Conservation (phyloP, 306 rosid genomes). For the Begonia fuchsioides region DNA sequence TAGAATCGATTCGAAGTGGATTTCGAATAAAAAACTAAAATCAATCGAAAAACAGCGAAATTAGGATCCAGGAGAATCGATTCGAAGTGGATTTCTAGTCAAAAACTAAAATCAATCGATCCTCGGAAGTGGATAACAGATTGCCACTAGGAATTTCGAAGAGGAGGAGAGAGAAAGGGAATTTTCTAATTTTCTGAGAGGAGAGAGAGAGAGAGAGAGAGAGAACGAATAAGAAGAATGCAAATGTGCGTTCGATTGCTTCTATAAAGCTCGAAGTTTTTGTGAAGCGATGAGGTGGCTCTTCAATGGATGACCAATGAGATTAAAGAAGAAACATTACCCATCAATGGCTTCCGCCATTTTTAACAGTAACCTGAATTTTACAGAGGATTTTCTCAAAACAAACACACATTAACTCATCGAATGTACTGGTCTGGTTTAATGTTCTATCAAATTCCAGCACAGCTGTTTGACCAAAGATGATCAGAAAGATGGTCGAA, state of each 20-base stretch:
- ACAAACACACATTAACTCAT: no score
- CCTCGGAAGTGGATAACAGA: constrained; percentile 8
- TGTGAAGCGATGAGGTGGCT: constrained; percentile 40
- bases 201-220: constrained; percentile 2
- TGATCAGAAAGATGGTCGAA: no score
- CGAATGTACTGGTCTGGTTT: no score
- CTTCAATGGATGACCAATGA: constrained; percentile 16
- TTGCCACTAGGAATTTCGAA: constrained; percentile 5
- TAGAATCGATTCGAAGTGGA: constrained; percentile 18
- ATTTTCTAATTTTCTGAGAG: constrained; percentile 11
- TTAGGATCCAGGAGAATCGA: constrained; percentile 26
- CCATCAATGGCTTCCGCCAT: no score
- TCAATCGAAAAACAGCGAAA: constrained; percentile 12
- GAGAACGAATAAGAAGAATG: constrained; percentile 8
- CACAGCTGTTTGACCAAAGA: no score
- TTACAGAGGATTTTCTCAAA: no score
- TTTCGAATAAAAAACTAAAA: constrained; percentile 25
- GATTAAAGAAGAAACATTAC: background rate
- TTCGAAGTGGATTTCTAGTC: constrained; percentile 31
- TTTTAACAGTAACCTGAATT: no score
- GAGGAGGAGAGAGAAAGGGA: constrained; percentile 7
- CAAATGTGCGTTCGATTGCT: constrained; percentile 12
- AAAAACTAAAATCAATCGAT: constrained; percentile 9
- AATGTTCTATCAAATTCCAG: no score
- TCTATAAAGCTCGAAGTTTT: constrained; percentile 17